Evolutionary conservation across 2,329 filamentous ascomycete species (phyloP), one percentile per base, ranked within the genome.

Genomic region (Aspergillaceae sp.): DNA sequence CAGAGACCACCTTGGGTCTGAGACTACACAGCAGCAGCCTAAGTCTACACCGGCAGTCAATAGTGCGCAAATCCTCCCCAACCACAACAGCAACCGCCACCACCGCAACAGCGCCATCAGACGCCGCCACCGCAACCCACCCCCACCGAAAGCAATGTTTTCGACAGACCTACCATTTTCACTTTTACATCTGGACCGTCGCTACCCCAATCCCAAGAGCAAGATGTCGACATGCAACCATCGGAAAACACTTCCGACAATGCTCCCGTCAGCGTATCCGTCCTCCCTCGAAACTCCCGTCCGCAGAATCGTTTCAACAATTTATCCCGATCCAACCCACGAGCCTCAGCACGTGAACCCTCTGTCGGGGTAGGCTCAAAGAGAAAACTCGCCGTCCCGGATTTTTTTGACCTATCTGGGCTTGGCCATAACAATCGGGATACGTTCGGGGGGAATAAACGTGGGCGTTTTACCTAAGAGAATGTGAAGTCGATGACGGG

Each of bases 371-470:
- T 72, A 5, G 72, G 73, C 4, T 70, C 70, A 5, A 75, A 75
- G 60, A 63, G 73, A 47, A 74, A 72, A 56, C 59, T 69, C 42
- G 63, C 66, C 11, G 67, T 74, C 41, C 66, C 66, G 3, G 73
- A 75, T 40, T 74, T 74, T 52, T 75, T 75, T 49, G 73, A 75
- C 51, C 53, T 75, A 19, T 72, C 71, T 2, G 70, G 65, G 41
- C 53, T 74, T 42, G 65, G 67, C 11, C 19, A 19, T 19, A 69
- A 69, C 44, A 60, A 60, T 41, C 62, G 64, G 47, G 73, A 75
- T 53, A 59, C 62, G 35, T 64, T 64, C 49, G 69, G 69, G 47
- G 67, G 70, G n/a, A 66, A 66, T 41, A 75, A 75, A 60, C 65
- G 71, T 42, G 68, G 72, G 35, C 68, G 72, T 42, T 69, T 72